phyloP scores from a whole-genome alignment of 2,329 filamentous ascomycete genomes.

The Xylariaceae sp. region DNA sequence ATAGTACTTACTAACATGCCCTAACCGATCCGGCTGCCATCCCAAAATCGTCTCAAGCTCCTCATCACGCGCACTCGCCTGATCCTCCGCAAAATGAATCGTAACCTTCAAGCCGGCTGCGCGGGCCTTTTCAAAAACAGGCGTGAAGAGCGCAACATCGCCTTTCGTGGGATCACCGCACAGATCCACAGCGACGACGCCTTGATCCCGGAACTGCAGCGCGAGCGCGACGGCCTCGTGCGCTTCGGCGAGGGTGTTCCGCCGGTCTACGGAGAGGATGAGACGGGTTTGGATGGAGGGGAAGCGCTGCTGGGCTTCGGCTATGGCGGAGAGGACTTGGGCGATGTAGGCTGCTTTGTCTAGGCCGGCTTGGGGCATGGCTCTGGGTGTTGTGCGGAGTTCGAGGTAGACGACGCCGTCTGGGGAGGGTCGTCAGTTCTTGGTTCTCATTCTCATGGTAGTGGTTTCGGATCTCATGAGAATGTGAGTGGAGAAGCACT shows the following conservation, averaged over 20 bases:
- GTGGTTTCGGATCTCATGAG: no score
- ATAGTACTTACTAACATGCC: constrained; percentile 55
- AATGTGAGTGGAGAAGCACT: no score
- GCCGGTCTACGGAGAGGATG: constrained; percentile 70
- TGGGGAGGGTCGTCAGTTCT: not conserved
- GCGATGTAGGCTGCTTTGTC: constrained; percentile 60
- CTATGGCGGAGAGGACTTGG: constrained; percentile 61
- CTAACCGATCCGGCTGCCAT: constrained; percentile 63
- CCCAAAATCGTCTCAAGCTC: constrained; percentile 62
- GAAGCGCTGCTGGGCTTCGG: constrained; percentile 28
- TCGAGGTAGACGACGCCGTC: constrained; percentile 76
- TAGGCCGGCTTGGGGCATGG: constrained; percentile 47
- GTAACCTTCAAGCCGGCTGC: constrained; percentile 56
- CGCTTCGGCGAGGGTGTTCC: constrained; percentile 54
- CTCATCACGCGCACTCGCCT: constrained; percentile 47
- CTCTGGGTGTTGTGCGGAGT: constrained; percentile 72
- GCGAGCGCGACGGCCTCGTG: constrained; percentile 61
- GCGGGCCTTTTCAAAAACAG: constrained; percentile 55
- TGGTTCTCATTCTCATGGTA: no score
- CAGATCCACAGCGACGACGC: constrained; percentile 70
- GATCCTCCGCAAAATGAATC: constrained; percentile 71
- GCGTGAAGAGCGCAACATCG: constrained; percentile 54
- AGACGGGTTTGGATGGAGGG: constrained; percentile 54
- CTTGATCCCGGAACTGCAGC: constrained; percentile 43
- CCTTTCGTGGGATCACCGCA: constrained; percentile 69